phyloP scores from a whole-genome alignment of 2,329 filamentous ascomycete species.

The Lachnellula arida region DNA sequence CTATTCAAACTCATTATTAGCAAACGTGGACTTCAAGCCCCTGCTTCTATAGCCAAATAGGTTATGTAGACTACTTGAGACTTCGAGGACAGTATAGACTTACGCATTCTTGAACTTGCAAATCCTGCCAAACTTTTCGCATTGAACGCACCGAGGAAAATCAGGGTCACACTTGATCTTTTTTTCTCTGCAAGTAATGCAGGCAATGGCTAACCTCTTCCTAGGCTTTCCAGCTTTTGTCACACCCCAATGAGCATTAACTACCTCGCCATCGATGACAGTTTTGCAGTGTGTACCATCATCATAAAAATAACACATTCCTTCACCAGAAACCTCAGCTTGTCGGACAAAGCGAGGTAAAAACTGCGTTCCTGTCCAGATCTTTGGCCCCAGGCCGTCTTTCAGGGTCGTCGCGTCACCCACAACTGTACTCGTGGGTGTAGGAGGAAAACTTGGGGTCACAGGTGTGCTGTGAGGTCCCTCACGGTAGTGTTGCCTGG shows the following conservation, averaged over 20 bases:
- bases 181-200: constrained; percentile 89
- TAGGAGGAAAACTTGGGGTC: constrained; percentile 22
- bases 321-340: constrained; percentile 69
- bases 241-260: constrained; percentile 89
- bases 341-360: constrained; percentile 60
- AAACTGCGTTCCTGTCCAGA: constrained; percentile 65
- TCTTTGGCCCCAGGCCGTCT: constrained; percentile 61
- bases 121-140: constrained; percentile 80
- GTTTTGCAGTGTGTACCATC: constrained; percentile 80
- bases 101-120: constrained; percentile 86
- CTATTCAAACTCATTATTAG: constrained; percentile 34
- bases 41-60: too few species aligned
- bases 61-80: too few species aligned
- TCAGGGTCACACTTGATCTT: constrained; percentile 97
- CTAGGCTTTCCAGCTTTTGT: constrained; percentile 92
- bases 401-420: constrained; percentile 39
- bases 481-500: constrained; percentile 23
- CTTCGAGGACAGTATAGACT: constrained; percentile 37
- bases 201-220: constrained; percentile 88
- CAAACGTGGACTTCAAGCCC: constrained; percentile 13
- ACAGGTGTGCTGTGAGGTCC: constrained; percentile 13
- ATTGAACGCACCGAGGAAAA: constrained; percentile 81
- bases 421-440: constrained; percentile 20
- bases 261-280: constrained; percentile 76
- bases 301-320: constrained; percentile 80